A percentile compares a stretch with the other conserved stretches of the same genome.
These are phyloP conservation scores for Talaromyces adpressus DNA, from an alignment of 495 filamentous ascomycete species.

Conservation along the genomic window DNA sequence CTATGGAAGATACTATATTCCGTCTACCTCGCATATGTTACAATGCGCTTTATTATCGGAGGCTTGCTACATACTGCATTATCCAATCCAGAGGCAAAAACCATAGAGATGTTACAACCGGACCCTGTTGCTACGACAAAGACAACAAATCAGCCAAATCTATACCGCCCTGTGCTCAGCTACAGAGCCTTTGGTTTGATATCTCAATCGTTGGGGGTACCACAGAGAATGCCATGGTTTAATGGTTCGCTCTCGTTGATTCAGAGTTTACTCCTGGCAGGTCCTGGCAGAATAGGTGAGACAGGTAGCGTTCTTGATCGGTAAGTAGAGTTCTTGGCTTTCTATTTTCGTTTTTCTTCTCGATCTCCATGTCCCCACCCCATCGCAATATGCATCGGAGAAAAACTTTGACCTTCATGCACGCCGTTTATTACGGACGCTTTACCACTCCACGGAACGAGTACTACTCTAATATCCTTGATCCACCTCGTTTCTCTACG, in stretches of 20 bases:
- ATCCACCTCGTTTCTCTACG: neutral
- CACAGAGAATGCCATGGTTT: conserved; percentile 81
- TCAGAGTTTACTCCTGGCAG: conserved; percentile 62
- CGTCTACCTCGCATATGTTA: conserved; percentile 56
- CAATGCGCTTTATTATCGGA: conserved; percentile 54
- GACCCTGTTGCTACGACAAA: conserved; percentile 1
- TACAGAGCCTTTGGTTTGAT: conserved; percentile 69
- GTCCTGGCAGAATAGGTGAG: conserved; percentile 66
- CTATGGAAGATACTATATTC: conserved; percentile 70
- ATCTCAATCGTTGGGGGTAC: conserved; percentile 60
- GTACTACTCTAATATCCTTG: neutral
- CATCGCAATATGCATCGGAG: neutral
- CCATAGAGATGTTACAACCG: conserved; percentile 5
- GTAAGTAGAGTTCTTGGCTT: conserved; percentile 49
- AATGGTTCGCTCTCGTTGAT: conserved; percentile 60
- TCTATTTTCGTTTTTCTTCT: neutral
- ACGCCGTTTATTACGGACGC: neutral
- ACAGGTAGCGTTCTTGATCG: conserved; percentile 78
- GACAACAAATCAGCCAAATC: conserved; percentile 14
- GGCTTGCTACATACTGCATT: conserved; percentile 41
- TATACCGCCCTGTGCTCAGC: conserved; percentile 57
- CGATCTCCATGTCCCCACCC: neutral
- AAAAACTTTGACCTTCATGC: neutral
- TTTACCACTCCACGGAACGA: neutral
- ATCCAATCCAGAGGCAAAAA: conserved; percentile 14